These are phyloP conservation scores for Dictyostelium discoideum DNA, from an alignment of 78 protist genomes.

Conservation along the genomic window dicty_2.7 NC_007091.3:1977001-1977500, in stretches of 20 bases:
- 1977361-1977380: conserved; percentile 67
- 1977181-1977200: conserved; percentile 71
- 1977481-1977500: conserved; percentile 50
- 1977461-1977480: neutral
- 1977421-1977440: conserved; percentile 46
- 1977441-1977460: neutral
- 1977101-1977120: conserved; percentile 80
- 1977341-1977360: neutral
- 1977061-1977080: conserved; percentile 83
- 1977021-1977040: conserved; percentile 93
- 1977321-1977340: conserved; percentile 38
- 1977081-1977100: conserved; percentile 91
- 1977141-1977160: conserved; percentile 88
- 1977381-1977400: conserved; percentile 51
- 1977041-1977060: conserved; percentile 89
- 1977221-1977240: too few relatives aligned
- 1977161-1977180: conserved; percentile 82
- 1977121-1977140: conserved; percentile 88
- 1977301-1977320: conserved; percentile 74
- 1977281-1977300: neutral
- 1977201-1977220: neutral
- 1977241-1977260: too few relatives aligned
- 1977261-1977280: too few relatives aligned
- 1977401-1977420: conserved; percentile 46
- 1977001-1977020: conserved; percentile 75